These are phyloP conservation scores for Penicillium canescens DNA, from an alignment of 495 filamentous ascomycete species.

Conservation along the genomic window DNA sequence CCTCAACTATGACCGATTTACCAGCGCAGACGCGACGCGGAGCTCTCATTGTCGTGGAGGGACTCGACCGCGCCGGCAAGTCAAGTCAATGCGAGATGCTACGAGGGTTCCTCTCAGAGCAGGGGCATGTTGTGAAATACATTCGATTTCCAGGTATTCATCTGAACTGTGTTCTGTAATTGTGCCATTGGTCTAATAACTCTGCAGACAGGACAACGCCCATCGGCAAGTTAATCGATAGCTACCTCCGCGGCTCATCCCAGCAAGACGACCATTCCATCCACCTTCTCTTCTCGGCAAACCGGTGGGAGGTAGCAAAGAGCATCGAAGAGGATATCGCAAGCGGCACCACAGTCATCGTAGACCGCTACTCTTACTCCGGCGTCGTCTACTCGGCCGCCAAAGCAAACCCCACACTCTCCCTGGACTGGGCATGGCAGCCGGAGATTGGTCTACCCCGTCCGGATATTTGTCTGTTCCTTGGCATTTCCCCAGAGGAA, in stretches of 20 bases:
- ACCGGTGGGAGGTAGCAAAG: constrained; percentile 85
- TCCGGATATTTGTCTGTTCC: constrained; percentile 85
- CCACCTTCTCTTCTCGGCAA: constrained; percentile 93
- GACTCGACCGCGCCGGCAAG: constrained; percentile 92
- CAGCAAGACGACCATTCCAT: constrained; percentile 89
- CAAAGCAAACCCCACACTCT: constrained; percentile 69
- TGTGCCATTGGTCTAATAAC: constrained; percentile 13
- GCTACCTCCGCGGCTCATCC: constrained; percentile 73
- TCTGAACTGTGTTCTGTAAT: background rate
- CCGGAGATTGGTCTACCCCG: constrained; percentile 86
- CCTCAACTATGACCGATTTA: constrained; percentile 17
- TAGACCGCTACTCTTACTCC: constrained; percentile 92
- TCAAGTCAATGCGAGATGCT: constrained; percentile 87
- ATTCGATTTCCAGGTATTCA: constrained; percentile 84
- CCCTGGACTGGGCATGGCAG: constrained; percentile 73
- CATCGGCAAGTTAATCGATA: constrained; percentile 87
- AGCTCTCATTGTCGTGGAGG: constrained; percentile 86
- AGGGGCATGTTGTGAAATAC: constrained; percentile 65
- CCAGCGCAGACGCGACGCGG: constrained; percentile 51
- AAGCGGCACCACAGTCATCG: constrained; percentile 71
- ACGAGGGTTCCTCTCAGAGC: constrained; percentile 58
- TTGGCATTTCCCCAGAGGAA: constrained; percentile 72
- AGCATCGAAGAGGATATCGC: constrained; percentile 62
- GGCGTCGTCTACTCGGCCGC: constrained; percentile 96
- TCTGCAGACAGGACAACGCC: constrained; percentile 77